Evolutionary conservation across 805 yeast species (phyloP), one percentile per base, ranked within the genome.

Genomic region (Kuraishia molischiana): DNA sequence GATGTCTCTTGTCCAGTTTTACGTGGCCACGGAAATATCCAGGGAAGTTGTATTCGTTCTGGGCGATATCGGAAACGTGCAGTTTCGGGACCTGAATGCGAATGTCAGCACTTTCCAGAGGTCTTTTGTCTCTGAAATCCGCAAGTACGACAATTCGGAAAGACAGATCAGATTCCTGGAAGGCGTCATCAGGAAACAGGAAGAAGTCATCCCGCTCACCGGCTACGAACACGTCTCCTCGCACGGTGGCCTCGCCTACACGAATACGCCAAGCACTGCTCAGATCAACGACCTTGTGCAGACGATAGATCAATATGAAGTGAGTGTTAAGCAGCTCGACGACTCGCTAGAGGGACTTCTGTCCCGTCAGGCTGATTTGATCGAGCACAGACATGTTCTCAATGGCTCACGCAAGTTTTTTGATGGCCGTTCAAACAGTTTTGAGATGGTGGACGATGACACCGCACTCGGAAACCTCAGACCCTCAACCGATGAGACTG

Each of bases 1-100:
- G 53, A 94, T 92, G 97, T 77, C 95, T 35, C 73, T 89, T 50
- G 83, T 90, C 38, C 96, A 92, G 65, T 68, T 92, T 48, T 90
- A 85, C 58, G 77, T 92, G 42, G 90, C 97, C 6, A 78, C 85
- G 20, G 99, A 92, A 61, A 79, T 84, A 32, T 76, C 95, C 5
- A 69, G 97, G 44, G 95, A 87, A 42, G 76, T 86, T 29, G 80
- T 87, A n/a, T 74, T 85, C 41, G 75, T 85, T 20, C 65, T 92
- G 28, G 99, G 98, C 4, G 86, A 85, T 46, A 66, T 85, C 54
- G 94, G 95, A 19, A 64, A 77, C 42, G 73, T 92, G 20, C 96
- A 94, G 53, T 86, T 92, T 58, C 68, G 95, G 37, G 98, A 92
- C 59, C 67, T 85, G 64, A 92, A 92, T 60, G 62, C 77, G 38